phyloP scores from a whole-genome alignment of 139 green algal species.

The Micromonas commoda region DNA sequence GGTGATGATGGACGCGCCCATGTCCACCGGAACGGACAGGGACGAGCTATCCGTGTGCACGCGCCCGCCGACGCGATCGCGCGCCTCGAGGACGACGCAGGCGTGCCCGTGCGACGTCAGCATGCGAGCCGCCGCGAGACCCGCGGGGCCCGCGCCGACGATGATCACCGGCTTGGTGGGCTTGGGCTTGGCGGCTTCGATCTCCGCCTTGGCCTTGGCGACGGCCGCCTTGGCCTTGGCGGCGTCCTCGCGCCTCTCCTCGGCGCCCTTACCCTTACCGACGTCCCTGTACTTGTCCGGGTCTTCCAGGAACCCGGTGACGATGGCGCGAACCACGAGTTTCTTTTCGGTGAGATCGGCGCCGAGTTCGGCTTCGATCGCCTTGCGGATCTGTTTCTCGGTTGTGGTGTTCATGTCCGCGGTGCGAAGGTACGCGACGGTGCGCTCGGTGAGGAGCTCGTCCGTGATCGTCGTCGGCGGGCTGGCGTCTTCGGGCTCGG shows the following conservation, averaged over 20 bases:
- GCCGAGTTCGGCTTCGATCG: neutral
- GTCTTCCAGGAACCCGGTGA: constrained; percentile 15
- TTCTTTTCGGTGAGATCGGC: constrained; percentile 7
- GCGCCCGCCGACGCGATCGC: constrained; percentile 66
- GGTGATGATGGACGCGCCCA: constrained; percentile 82
- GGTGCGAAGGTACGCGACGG: neutral
- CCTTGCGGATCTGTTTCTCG: constrained; percentile 8
- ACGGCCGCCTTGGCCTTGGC: neutral
- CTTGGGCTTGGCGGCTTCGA: neutral
- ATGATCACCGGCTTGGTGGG: neutral
- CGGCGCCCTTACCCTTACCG: neutral
- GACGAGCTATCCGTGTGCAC: constrained; percentile 52
- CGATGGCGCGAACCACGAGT: neutral
- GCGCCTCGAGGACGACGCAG: constrained; percentile 74
- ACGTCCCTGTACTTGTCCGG: neutral
- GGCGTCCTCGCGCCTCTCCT: neutral
- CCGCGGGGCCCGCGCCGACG: constrained; percentile 69
- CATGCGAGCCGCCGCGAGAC: constrained; percentile 62
- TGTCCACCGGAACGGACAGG: constrained; percentile 67
- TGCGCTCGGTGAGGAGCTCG: neutral
- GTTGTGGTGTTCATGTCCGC: constrained; percentile 13
- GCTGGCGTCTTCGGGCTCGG: neutral
- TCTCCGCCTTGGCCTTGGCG: neutral
- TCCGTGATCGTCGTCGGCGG: neutral
- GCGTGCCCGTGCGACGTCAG: constrained; percentile 51